Evolutionary conservation across 306 rosid genomes (phyloP).

Genomic region (Lagenaria siceraria): DNA sequence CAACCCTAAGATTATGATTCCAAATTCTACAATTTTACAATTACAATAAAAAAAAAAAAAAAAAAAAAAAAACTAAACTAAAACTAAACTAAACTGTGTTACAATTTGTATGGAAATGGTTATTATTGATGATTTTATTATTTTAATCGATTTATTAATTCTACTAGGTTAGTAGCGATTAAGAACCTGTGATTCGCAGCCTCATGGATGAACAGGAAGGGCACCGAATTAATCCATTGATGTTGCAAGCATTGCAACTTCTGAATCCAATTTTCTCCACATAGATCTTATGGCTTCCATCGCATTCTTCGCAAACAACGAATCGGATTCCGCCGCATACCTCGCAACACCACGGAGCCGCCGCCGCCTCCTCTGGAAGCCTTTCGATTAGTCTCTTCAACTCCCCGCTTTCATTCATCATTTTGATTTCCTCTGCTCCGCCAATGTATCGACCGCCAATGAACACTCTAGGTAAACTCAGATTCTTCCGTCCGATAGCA

Average conservation of each 20-base stretch:
- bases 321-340: slow-evolving; percentile 65
- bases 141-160: neutral
- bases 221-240: slow-evolving; percentile 59
- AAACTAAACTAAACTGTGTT: neutral
- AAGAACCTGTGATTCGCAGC: neutral
- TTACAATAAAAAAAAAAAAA: no score
- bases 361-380: slow-evolving; percentile 32
- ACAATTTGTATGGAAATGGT: neutral
- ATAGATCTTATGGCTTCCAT: slow-evolving; percentile 73
- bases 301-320: slow-evolving; percentile 45
- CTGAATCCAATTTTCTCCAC: slow-evolving; percentile 35
- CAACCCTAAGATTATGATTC: neutral
- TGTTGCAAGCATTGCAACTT: slow-evolving; percentile 39
- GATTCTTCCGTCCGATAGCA: slow-evolving; percentile 25
- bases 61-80: no score
- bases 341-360: slow-evolving; percentile 26
- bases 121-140: neutral
- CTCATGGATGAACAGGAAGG: slow-evolving; percentile 30
- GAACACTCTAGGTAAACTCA: slow-evolving; percentile 56
- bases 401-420: slow-evolving; percentile 51
- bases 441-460: slow-evolving; percentile 49
- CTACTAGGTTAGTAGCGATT: neutral
- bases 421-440: slow-evolving; percentile 51
- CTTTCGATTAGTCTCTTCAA: slow-evolving; percentile 35
- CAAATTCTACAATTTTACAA: neutral